Base-by-base conservation (phyloP, 2,329 filamentous ascomycete species). In the Hypoxylon sp. region DNA sequence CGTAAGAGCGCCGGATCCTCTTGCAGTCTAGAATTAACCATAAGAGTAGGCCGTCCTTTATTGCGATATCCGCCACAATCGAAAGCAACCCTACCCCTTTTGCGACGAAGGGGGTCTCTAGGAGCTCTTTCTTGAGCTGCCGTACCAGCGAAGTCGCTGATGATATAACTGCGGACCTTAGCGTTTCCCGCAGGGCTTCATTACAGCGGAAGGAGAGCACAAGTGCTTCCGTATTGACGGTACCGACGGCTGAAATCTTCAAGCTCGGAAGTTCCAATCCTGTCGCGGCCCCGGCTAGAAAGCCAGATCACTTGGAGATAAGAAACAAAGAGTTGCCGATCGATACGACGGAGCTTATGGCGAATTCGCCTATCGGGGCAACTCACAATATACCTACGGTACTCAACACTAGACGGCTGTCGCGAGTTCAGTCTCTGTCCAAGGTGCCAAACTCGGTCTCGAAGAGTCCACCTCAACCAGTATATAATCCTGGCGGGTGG, bases 51-150 rank as follows among this genome's bases (percentile, higher is more conserved):
- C 72, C 72, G 2, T 68, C 75, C 0, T 76, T 74, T 49, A 59
- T 76, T 11, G 54, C 73, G 44, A 75, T 77, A 48, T 72, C 70
- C 4, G 61, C 69, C n/a, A 74, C 72, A 1, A 75, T 77, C 46
- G 75, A 77, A 58, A 73, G 60, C 42, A 68, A 73, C n/a, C 49
- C 63, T 11, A 71, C 68, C 4, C 75, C 74, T 14, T 77, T 76
- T 48, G 70, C 73, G 14, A 75, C 74, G 0, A 61, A 70, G 3
- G 71, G 71, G 1, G 42, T 76, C 44, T 73, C 74, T 14, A 65
- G 53, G 6, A 40, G 45, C 12, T 73, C 73, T 0, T 69, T 75
- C 58, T 56, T 76, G 2, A 73, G 67, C 4, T 69, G 63, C 8
- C 67, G 70, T n/a, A 63, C 65, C 7, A 73, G 69, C 57, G 70